Conservation (phyloP, 495 filamentous ascomycete species). For the Aspergillus bridgeri region DNA sequence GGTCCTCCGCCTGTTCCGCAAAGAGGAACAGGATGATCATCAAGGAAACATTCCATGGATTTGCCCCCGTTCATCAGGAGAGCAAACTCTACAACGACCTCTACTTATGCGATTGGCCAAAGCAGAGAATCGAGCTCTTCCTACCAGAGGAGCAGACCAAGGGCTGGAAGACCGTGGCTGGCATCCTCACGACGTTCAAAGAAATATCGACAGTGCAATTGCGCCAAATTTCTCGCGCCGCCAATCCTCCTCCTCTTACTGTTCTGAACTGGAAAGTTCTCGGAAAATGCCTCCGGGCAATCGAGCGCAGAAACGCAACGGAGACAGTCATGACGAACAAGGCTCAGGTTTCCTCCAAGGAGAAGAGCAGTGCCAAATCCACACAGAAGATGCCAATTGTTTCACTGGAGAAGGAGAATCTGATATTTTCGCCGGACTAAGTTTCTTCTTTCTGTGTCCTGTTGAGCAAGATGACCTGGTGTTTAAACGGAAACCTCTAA, state of each 20-base stretch:
- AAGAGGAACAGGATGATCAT: conserved; percentile 13
- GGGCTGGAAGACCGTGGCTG: conserved; percentile 29
- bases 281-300: conserved; percentile 4
- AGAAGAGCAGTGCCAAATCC: neutral
- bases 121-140: conserved; percentile 22
- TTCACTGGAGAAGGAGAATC: neutral
- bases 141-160: conserved; percentile 20
- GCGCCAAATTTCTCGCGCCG: conserved; percentile 18
- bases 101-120: conserved; percentile 9
- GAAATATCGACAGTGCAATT: conserved; percentile 21
- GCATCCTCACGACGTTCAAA: conserved; percentile 31
- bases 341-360: neutral
- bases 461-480: no score
- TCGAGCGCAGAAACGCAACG: neutral
- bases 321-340: conserved; percentile 9
- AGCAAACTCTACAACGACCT: conserved; percentile 23
- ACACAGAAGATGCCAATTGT: neutral
- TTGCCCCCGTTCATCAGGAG: conserved; percentile 5
- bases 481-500: no score
- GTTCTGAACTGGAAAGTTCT: conserved; percentile 26
- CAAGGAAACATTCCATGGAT: conserved; percentile 20
- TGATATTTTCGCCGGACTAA: neutral
- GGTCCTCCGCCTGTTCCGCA: conserved; percentile 12
- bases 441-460: neutral
- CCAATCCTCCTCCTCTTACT: conserved; percentile 10